Evolutionary conservation across 768 basidiomycete species (phyloP), one percentile per base, ranked within the genome.

Genomic region (Termitomyces titanicus): DNA sequence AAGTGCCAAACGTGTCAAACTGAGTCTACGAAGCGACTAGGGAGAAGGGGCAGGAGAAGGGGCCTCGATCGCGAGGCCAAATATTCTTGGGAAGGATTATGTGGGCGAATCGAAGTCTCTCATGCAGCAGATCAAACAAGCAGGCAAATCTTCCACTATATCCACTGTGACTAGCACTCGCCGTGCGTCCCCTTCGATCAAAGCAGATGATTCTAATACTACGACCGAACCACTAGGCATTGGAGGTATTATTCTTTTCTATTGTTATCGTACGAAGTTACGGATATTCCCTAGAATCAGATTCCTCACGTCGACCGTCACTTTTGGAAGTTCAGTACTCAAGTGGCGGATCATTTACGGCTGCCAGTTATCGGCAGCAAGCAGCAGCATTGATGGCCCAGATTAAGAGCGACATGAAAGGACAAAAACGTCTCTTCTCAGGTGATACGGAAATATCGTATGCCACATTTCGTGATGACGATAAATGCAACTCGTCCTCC

Each of bases 321-420:
- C 64, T 67, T 44, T 67, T 77, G 11, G 63, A 64, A 35, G 66
- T 76, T 17, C 74, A 67, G 56, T 58, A 58, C 48, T 71, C 74
- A 27, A 70, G 65, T 55, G 54, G 64, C 38, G 71, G 62, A 45
- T 70, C 74, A 3, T 81, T 82, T 55, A 85, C 87, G 0, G 86
- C 89, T 8, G 74, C 84, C 20, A 80, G 79, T 9, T 90, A 90
- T 66, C 82, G 92, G 39, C 76, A 83, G 61, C 85, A 91, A 61
- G 93, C 90, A 12, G 88, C 83, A 9, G 83, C 77, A 24, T 70
- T 95, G 44, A 93, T 95, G 89, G 88, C 87, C 24, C 89, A 92
- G 60, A 92, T 94, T 60, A 88, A 87, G 69, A 80, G 77, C 54
- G 89, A 91, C 62, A 83, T 92, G 79, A 84, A 82, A 63, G 80